Evolutionary conservation across 1,139 yeast genomes (phyloP).

Genomic region (Geotrichum histeridarum): DNA sequence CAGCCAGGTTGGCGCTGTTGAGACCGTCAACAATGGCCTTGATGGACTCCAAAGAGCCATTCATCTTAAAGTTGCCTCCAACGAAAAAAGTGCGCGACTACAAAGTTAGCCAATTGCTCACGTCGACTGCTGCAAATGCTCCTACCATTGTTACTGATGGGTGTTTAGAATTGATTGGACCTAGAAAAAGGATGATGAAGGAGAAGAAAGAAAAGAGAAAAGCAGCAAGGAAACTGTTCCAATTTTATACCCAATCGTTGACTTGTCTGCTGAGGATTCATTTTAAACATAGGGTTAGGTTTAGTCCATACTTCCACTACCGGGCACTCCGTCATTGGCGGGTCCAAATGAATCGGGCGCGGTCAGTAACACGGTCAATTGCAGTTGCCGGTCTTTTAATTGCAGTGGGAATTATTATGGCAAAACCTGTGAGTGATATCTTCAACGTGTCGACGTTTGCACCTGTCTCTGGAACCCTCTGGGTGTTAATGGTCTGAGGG

Average conservation of each 20-base stretch:
- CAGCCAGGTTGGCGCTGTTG: conserved; percentile 70
- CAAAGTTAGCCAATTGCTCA: neutral
- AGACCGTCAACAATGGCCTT: conserved; percentile 76
- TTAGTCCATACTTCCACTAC: no score
- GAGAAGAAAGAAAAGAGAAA: neutral
- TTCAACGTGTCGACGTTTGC: no score
- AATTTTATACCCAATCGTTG: neutral
- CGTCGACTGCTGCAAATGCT: neutral
- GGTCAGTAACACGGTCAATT: no score
- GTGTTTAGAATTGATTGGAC: neutral
- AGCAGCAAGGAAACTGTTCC: neutral
- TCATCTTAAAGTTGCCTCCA: conserved; percentile 98
- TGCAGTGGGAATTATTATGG: no score
- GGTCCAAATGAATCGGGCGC: no score
- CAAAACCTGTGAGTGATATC: no score
- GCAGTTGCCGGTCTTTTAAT: no score
- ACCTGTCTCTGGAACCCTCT: no score
- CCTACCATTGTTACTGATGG: conserved; percentile 7
- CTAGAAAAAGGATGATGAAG: neutral
- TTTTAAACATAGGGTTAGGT: conserved; percentile 1
- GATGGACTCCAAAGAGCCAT: conserved; percentile 87
- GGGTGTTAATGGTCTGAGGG: no score
- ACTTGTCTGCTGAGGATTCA: neutral
- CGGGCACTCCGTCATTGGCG: no score
- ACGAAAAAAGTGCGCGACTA: conserved; percentile 86